Evolutionary conservation across 257 asterid genomes (phyloP).

Genomic region (Salvia rosmarinus): DNA sequence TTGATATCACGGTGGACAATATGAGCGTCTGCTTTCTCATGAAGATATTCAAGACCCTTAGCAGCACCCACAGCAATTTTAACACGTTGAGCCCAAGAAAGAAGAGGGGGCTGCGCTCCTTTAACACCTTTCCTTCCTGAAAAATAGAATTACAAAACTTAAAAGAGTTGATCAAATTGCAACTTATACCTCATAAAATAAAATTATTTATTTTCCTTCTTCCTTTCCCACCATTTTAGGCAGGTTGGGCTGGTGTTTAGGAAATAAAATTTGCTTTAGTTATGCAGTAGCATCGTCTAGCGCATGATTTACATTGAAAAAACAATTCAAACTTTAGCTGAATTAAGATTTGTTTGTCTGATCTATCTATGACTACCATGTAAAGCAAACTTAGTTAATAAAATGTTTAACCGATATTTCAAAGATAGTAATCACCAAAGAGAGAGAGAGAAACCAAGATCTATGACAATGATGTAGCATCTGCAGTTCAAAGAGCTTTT

Average conservation of each 20-base stretch:
- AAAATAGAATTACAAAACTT: not conserved
- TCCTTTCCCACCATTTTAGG: not conserved
- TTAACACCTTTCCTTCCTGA: slow-evolving; percentile 89
- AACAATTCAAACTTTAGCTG: not conserved
- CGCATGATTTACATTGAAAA: slow-evolving; percentile 1
- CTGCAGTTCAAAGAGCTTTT: not conserved
- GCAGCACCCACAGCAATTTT: slow-evolving; percentile 94
- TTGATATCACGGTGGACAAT: slow-evolving; percentile 88
- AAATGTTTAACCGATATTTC: not conserved
- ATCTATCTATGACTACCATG: not conserved
- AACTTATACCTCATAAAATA: not conserved
- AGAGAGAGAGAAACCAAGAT: slow-evolving; percentile 1
- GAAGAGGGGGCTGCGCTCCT: slow-evolving; percentile 93
- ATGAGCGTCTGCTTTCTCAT: slow-evolving; percentile 80
- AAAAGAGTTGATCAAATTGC: not conserved
- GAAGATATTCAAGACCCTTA: slow-evolving; percentile 83
- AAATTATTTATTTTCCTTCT: not conserved
- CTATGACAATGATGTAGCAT: not conserved
- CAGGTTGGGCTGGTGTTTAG: not conserved
- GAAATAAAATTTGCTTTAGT: not conserved
- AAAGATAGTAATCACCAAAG: not conserved
- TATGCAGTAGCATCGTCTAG: not conserved
- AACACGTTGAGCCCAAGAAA: slow-evolving; percentile 85
- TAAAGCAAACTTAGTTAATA: not conserved
- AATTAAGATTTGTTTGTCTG: not conserved